Base-by-base conservation (phyloP, 805 yeast genomes). In the Kazachstania viticola region DNA sequence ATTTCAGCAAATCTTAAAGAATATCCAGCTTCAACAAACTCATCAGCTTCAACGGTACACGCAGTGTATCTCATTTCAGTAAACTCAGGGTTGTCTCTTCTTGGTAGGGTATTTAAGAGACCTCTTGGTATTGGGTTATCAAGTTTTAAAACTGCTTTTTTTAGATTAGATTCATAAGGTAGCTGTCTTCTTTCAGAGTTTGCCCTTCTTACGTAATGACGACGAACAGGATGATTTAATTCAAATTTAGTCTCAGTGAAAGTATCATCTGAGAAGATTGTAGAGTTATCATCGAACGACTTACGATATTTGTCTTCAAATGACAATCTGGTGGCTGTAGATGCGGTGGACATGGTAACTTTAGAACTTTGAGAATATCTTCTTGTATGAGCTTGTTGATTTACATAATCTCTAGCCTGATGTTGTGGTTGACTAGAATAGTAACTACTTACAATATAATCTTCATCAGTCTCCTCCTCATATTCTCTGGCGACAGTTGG, bases 31-130 rank as follows among this genome's bases (percentile, higher is more conserved):
- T 62, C 65, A 13, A 73, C 71, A 51, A 82, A 91, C 22, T 80
- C 79, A 56, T 87, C 91, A 2, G 98, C 95, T 35, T 80, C 87
- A 1, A 93, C 69, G 1, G 99, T 91, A 50, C 94, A 87, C 0
- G 98, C 99, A 0, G 97, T 83, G 56, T 91, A 91, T 43, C 95
- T 76, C 96, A 91, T 87, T 58, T 83, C 83, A 12, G 91, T 77
- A 54, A 84, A 91, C 56, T 91, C 99, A 34, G 91, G 95, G 41
- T 79, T 77, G 41, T 83, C 94, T 29, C 91, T 73, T 45, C 84
- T 67, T 4, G 96, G 94, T 34, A 93, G 61, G 42, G 85, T 87
- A 39, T 80, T 76, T 44, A 77, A 73, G 36, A 91, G 65, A 39
- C 87, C 91, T 16, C 85, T 76, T 11, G 99, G 97, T 30, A 91